These are phyloP conservation scores for Clavaria fumosa DNA, from an alignment of 768 basidiomycete genomes.

Conservation along the genomic window DNA sequence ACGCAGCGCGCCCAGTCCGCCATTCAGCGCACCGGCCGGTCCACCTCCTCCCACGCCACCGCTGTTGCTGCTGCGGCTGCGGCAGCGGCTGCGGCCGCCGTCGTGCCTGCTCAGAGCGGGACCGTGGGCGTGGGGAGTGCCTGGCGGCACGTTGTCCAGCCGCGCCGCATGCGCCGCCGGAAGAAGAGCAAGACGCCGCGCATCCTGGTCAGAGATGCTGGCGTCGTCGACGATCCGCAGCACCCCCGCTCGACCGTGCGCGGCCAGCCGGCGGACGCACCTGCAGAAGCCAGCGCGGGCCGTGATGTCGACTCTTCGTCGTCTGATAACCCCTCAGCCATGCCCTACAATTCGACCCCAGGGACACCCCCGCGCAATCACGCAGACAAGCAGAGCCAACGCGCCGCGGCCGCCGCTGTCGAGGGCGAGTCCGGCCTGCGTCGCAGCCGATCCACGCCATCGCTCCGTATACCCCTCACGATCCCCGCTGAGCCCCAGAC, in stretches of 20 bases:
- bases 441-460: slow-evolving; percentile 27
- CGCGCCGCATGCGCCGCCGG: slow-evolving; percentile 23
- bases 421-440: not conserved
- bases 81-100: no score
- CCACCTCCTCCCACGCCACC: slow-evolving; percentile 16
- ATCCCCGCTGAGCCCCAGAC: slow-evolving; percentile 4
- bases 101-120: no score
- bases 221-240: no score
- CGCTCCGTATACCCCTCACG: slow-evolving; percentile 20
- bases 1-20: no score
- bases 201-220: no score
- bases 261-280: no score
- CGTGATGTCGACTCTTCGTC: slow-evolving; percentile 7
- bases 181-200: slow-evolving; percentile 17
- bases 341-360: slow-evolving; percentile 15
- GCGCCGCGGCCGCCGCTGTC: not conserved
- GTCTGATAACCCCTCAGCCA: slow-evolving; percentile 4
- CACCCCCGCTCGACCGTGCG: no score
- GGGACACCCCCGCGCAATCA: slow-evolving; percentile 9
- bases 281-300: no score
- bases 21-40: no score
- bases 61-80: slow-evolving; percentile 19
- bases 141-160: slow-evolving; percentile 13
- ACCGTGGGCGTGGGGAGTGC: no score
- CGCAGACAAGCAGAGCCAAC: slow-evolving; percentile 20